Evolutionary conservation across 164 flowering plant species (phyloP), one percentile per base, ranked within the genome.

Genomic region (Platanus orientalis): DNA sequence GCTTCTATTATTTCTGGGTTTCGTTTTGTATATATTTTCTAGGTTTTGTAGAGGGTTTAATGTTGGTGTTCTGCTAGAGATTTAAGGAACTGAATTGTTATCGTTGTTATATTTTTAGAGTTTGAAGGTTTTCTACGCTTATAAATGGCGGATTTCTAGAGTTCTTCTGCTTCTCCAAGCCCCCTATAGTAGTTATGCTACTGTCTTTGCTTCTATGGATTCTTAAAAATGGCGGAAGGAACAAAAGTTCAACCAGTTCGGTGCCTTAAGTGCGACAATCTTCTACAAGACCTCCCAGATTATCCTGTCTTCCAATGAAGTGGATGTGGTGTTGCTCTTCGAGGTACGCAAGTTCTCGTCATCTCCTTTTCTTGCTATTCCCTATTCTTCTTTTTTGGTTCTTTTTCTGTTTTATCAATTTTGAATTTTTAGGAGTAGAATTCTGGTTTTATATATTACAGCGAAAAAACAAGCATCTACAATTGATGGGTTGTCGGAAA

Each of bases 211-310:
- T 40, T 28, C 40, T 34, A 17, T 27, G 39, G 12, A 4, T 9
- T 19, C 23, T 42, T 7, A 30, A n/a, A n/a, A n/a, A n/a, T n/a
- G n/a, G n/a, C n/a, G n/a, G n/a, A n/a, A n/a, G n/a, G n/a, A n/a
- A n/a, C 71, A 24, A 81, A 79, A 48, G 76, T 79, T 54, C 61
- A 84, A 64, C 28, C 81, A 1, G 87, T 81, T 73, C 83, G 86
- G n/a, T 85, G 90, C 71, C 90, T 84, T 20, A 83, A 81, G 67
- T 85, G 87, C 55, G 73, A 70, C 27, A 78, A 79, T 70, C 75
- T 85, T 39, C 69, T 85, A 4, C 76, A 79, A 0, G 90, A 85
- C 76, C 78, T 63, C 29, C 74, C 80, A 21, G 69, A 76, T 48
- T 57, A 39, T 61, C 71, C 85, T 61, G 77, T 83, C 7, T 83